Evolutionary conservation across 2,329 filamentous ascomycete genomes (phyloP).

Genomic region (Colletotrichum lupini): DNA sequence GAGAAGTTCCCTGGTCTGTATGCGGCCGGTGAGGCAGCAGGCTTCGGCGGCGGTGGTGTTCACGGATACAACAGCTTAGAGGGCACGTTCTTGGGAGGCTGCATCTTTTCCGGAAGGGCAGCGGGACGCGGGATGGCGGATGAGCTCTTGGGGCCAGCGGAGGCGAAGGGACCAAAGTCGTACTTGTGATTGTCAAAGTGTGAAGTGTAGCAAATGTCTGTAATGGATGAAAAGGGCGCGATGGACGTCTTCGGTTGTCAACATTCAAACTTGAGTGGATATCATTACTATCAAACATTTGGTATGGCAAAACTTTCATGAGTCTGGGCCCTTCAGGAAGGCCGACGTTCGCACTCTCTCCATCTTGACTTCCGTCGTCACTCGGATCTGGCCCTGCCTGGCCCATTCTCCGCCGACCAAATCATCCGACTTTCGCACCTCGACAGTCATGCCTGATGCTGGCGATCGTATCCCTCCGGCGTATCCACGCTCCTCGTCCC

Average conservation of each 20-base stretch:
- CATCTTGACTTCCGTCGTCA: slow-evolving; percentile 27
- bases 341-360: slow-evolving; percentile 20
- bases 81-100: slow-evolving; percentile 71
- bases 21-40: slow-evolving; percentile 69
- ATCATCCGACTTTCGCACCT: slow-evolving; percentile 28
- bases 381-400: slow-evolving; percentile 14
- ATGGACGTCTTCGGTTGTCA: not conserved
- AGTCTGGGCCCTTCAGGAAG: not conserved
- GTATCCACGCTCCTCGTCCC: slow-evolving; percentile 27
- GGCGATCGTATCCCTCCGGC: not conserved
- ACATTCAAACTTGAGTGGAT: not conserved
- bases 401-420: slow-evolving; percentile 6
- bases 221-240: not conserved
- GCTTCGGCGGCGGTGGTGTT: slow-evolving; percentile 71
- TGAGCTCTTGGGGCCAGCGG: slow-evolving; percentile 47
- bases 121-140: slow-evolving; percentile 66
- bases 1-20: slow-evolving; percentile 65
- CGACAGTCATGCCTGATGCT: slow-evolving; percentile 8
- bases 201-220: too few species aligned
- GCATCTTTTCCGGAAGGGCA: slow-evolving; percentile 70
- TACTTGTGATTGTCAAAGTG: not conserved
- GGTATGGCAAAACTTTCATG: not conserved
- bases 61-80: slow-evolving; percentile 72
- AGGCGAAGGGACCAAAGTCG: slow-evolving; percentile 16
- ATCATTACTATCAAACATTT: not conserved